Evolutionary conservation across 78 protist genomes (phyloP), one percentile per base, ranked within the genome.

Genomic region (Andalucia godoyi): DNA sequence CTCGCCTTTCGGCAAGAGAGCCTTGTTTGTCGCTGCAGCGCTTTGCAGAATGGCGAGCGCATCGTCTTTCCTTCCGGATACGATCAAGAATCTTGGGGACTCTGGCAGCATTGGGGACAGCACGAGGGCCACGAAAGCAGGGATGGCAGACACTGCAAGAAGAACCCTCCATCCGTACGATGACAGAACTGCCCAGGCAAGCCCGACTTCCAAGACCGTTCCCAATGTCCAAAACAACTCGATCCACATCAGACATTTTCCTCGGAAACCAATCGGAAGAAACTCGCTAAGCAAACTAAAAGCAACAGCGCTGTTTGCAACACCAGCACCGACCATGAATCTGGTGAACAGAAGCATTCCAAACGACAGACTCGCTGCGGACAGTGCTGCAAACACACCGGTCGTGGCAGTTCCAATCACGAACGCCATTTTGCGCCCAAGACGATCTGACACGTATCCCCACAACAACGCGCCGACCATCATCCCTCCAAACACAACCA

Each of bases 141-240:
- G 62, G 12, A 57, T 5, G 7, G 62, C 62, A 5, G 62, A 57
- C 4, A 57, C 7, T 9, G 17, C 32, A 9, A 57, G 39, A 9
- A 57, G 39, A 9, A n/a, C 6, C 15, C 62, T 4, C 62, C 62
- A 57, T 6, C 62, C 62, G 33, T 36, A 4, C 10, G 39, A 13
- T 7, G 62, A 40, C 27, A 57, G 4, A 5, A 57, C 39, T 5
- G 34, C 9, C 62, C 40, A 17, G 13, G 62, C 62, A 7, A 57
- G 5, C n/a, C 37, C 62, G 12, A 34, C 34, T 12, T 57, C 62
- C 5, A 57, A 57, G 18, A 57, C 32, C 8, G 62, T 57, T 18
- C 62, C 62, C 62, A 57, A 27, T 17, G 62, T 57, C 62, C 62
- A 57, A 34, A 57, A 57, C 18, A 34, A n/a, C 62, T 57, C 43